phyloP scores from a whole-genome alignment of 2,329 filamentous ascomycete genomes.

The Teratosphaeriaceae sp. region DNA sequence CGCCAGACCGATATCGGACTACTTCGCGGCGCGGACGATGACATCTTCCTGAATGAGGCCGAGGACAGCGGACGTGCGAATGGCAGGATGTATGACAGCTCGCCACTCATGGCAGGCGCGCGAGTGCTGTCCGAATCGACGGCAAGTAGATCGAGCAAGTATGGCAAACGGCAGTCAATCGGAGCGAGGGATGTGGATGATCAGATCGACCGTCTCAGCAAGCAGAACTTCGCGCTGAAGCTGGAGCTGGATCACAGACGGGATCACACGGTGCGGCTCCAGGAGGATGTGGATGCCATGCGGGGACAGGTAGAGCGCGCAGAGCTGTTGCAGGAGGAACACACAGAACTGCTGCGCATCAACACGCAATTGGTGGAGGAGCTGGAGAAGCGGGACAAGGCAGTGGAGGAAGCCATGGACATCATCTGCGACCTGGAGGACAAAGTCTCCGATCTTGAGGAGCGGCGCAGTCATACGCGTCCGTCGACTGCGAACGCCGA shows the following conservation, averaged over 20 bases:
- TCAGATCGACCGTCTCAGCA: slow-evolving; percentile 62
- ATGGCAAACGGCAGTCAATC: slow-evolving; percentile 30
- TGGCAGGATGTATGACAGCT: slow-evolving; percentile 22
- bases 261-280: slow-evolving; percentile 55
- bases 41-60: slow-evolving; percentile 31
- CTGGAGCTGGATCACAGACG: slow-evolving; percentile 64
- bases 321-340: slow-evolving; percentile 30
- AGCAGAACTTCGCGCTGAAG: slow-evolving; percentile 73
- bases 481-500: slow-evolving; percentile 29
- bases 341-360: slow-evolving; percentile 48
- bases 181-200: slow-evolving; percentile 63
- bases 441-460: slow-evolving; percentile 21
- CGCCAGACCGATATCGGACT: slow-evolving; percentile 30
- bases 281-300: slow-evolving; percentile 51
- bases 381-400: slow-evolving; percentile 62
- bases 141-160: no score
- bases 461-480: slow-evolving; percentile 20
- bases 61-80: slow-evolving; percentile 15
- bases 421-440: slow-evolving; percentile 52
- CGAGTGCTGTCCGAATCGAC: slow-evolving; percentile 14
- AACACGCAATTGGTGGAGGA: slow-evolving; percentile 55
- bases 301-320: slow-evolving; percentile 44
- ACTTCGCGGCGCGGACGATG: slow-evolving; percentile 20
- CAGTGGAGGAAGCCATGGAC: slow-evolving; percentile 62
- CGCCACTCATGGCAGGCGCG: slow-evolving; percentile 16